Evolutionary conservation across 768 basidiomycete genomes (phyloP).

Genomic region (Pluteus cervinus): DNA sequence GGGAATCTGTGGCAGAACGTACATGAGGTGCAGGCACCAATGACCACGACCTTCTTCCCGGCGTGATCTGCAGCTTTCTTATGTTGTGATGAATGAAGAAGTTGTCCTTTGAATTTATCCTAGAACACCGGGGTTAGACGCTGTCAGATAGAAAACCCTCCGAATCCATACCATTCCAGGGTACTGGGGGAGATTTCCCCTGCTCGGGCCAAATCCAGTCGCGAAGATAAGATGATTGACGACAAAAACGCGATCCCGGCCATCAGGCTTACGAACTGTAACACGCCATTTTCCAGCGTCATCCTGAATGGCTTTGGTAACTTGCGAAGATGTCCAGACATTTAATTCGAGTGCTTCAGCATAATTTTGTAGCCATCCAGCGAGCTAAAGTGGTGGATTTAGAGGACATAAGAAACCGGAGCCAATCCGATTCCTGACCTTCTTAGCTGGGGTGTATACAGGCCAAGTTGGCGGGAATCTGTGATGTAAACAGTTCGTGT

Average conservation of each 20-base stretch:
- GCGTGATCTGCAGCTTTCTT: slow-evolving; percentile 39
- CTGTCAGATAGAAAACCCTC: background rate
- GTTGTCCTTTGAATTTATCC: slow-evolving; percentile 42
- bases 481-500: too few species aligned
- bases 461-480: slow-evolving; percentile 60
- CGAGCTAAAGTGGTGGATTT: slow-evolving; percentile 38
- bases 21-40: slow-evolving; percentile 64
- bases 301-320: slow-evolving; percentile 25
- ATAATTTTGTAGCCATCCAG: slow-evolving; percentile 64
- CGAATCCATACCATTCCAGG: slow-evolving; percentile 34
- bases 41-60: slow-evolving; percentile 60
- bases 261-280: slow-evolving; percentile 24
- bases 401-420: too few species aligned
- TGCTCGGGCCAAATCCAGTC: slow-evolving; percentile 44
- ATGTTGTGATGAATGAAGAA: slow-evolving; percentile 48
- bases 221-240: slow-evolving; percentile 49
- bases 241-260: slow-evolving; percentile 29
- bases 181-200: slow-evolving; percentile 37
- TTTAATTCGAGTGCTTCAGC: slow-evolving; percentile 54
- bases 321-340: slow-evolving; percentile 50
- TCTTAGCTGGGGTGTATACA: slow-evolving; percentile 44
- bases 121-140: slow-evolving; percentile 7
- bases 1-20: background rate
- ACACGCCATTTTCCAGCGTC: slow-evolving; percentile 38
- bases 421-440: slow-evolving; percentile 60